These are phyloP conservation scores for Thuidium tamariscinum DNA, from an alignment of 225 moss, liverwort and hornwort genomes.

Conservation along the genomic window DNA sequence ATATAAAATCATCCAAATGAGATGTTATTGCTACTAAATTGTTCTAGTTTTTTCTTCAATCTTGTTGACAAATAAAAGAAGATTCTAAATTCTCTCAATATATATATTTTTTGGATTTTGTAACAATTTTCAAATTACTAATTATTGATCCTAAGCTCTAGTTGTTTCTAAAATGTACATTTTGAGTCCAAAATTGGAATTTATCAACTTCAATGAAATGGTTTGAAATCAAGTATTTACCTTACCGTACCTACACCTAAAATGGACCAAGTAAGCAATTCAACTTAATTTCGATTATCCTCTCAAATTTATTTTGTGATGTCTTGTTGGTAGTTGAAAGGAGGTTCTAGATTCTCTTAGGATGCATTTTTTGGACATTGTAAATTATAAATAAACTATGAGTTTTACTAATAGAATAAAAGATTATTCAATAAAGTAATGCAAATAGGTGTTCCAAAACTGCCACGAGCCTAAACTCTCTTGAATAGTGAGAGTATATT, in stretches of 20 bases:
- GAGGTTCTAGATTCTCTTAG: not conserved
- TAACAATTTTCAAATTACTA: not conserved
- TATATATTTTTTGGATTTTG: not conserved
- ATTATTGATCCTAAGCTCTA: no score
- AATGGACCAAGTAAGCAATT: not conserved
- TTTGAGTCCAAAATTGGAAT: not conserved
- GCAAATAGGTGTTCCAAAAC: not conserved
- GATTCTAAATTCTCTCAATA: not conserved
- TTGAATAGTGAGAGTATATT: not conserved
- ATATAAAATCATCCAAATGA: not conserved
- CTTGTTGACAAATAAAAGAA: not conserved
- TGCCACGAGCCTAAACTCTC: not conserved
- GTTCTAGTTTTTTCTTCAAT: not conserved
- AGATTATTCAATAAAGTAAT: no score
- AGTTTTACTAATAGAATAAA: no score
- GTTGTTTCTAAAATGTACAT: not conserved
- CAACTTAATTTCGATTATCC: not conserved
- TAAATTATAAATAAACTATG: not conserved
- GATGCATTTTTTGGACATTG: not conserved
- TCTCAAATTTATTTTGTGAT: not conserved
- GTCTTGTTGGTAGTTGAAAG: not conserved
- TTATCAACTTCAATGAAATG: not conserved
- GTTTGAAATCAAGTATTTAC: not conserved
- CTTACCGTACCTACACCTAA: not conserved
- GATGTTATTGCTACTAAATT: not conserved